Conservation (phyloP, 352 stramenopile species). For the Elongisporangium senticosum region DNA sequence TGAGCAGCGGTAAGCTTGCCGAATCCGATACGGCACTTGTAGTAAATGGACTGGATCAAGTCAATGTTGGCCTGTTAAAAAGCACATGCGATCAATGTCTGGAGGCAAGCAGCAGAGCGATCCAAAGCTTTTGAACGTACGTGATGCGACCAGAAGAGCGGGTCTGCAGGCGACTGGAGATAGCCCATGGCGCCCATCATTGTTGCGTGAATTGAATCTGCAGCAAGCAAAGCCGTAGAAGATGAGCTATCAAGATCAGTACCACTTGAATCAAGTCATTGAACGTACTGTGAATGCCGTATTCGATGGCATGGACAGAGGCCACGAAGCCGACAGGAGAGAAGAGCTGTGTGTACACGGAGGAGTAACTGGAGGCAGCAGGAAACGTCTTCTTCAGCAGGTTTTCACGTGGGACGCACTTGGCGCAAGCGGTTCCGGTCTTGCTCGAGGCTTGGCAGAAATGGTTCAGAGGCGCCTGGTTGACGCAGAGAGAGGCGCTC, state of each 20-base stretch:
- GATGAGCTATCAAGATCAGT: neutral
- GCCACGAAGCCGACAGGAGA: conserved; percentile 7
- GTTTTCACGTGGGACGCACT: conserved; percentile 15
- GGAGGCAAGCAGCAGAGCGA: neutral
- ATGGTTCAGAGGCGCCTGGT: conserved; percentile 16
- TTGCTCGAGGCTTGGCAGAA: conserved; percentile 20
- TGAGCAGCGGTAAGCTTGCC: neutral
- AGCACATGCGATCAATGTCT: neutral
- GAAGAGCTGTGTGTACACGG: conserved; percentile 26
- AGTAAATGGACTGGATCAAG: conserved; percentile 25
- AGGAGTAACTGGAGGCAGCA: conserved; percentile 17
- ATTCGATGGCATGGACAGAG: conserved; percentile 13
- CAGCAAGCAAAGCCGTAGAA: neutral
- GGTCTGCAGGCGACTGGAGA: conserved; percentile 23
- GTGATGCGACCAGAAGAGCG: conserved; percentile 37
- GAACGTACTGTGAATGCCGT: conserved; percentile 27
- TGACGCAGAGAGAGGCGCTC: conserved; percentile 16
- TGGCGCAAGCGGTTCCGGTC: conserved; percentile 12
- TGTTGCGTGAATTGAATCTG: conserved; percentile 21
- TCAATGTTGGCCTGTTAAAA: conserved; percentile 12
- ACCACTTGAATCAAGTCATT: neutral
- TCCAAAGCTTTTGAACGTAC: neutral
- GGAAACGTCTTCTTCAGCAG: conserved; percentile 10
- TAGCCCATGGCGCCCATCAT: conserved; percentile 21
- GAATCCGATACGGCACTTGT: conserved; percentile 19